Evolutionary conservation across 1,284 basidiomycete species (phyloP).

Genomic region (Leccinum fallax): DNA sequence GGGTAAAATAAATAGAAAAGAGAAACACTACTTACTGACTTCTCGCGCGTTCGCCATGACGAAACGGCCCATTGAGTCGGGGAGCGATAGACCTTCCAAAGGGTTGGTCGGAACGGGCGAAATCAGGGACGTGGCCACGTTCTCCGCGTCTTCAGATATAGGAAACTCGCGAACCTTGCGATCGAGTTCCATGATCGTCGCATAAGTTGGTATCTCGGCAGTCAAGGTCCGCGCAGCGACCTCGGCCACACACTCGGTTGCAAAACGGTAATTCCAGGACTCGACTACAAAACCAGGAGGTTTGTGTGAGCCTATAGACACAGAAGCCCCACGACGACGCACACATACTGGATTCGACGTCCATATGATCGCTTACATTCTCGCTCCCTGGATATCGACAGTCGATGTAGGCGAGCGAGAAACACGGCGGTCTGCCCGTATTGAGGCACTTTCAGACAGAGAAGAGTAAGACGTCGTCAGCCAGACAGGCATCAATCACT

Average conservation of each 20-base stretch:
- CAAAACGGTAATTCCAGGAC: conserved; percentile 64
- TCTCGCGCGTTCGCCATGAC: conserved; percentile 56
- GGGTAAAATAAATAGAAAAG: neutral
- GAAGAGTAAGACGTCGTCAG: conserved; percentile 10
- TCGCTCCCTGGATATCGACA: conserved; percentile 53
- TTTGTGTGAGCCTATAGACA: neutral
- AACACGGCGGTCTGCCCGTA: conserved; percentile 65
- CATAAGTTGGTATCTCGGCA: conserved; percentile 62
- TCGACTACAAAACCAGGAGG: conserved; percentile 44
- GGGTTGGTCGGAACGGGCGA: conserved; percentile 15
- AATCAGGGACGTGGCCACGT: conserved; percentile 29
- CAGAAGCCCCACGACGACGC: conserved; percentile 13
- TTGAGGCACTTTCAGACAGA: conserved; percentile 48
- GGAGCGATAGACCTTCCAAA: conserved; percentile 27
- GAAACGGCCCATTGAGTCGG: conserved; percentile 51
- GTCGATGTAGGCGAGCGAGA: conserved; percentile 59
- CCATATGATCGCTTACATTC: conserved; percentile 31
- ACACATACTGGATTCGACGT: conserved; percentile 26
- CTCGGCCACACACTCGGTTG: conserved; percentile 64
- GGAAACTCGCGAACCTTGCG: conserved; percentile 68
- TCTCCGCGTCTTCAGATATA: conserved; percentile 49
- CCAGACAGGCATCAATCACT: neutral
- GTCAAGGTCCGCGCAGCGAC: conserved; percentile 65
- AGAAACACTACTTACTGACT: conserved; percentile 46
- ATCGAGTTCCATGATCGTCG: conserved; percentile 72